These are phyloP conservation scores for Cladorrhinum sp. DNA, from an alignment of 2,329 filamentous ascomycete species.

Conservation along the genomic window DNA sequence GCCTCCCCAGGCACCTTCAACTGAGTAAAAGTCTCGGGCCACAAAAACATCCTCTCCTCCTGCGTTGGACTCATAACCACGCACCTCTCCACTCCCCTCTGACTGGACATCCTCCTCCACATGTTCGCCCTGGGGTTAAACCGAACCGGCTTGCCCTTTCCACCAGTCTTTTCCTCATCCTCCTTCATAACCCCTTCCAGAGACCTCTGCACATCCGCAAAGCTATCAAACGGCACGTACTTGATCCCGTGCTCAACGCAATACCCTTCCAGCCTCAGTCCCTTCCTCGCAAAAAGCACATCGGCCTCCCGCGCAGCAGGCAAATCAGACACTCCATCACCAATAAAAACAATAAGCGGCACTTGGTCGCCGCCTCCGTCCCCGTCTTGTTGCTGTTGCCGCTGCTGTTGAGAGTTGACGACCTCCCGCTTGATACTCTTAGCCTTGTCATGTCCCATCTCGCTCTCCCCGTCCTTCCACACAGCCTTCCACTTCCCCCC, in stretches of 20 bases:
- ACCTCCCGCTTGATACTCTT: conserved; percentile 59
- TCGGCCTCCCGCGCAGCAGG: conserved; percentile 64
- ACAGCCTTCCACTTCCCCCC: conserved; percentile 64
- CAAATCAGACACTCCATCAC: conserved; percentile 66
- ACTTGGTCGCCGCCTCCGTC: conserved; percentile 58
- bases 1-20: conserved; percentile 32
- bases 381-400: conserved; percentile 33
- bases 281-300: conserved; percentile 64
- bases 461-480: conserved; percentile 60
- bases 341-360: conserved; percentile 66
- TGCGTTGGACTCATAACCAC: conserved; percentile 40
- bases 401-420: background rate
- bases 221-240: conserved; percentile 63
- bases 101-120: conserved; percentile 62
- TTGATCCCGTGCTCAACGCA: conserved; percentile 59
- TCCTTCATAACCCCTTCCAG: conserved; percentile 55
- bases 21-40: conserved; percentile 57
- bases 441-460: conserved; percentile 66
- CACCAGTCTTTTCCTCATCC: conserved; percentile 59
- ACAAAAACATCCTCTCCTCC: conserved; percentile 62
- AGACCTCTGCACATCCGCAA: conserved; percentile 62
- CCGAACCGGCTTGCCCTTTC: conserved; percentile 54
- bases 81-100: conserved; percentile 45
- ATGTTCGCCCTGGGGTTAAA: conserved; percentile 68
- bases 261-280: conserved; percentile 63